Percentiles rank a stretch among this genome's conserved stretches.
Evolutionary conservation across 345 rosid species (phyloP).

Genomic region (Trapa bicornis): DNA sequence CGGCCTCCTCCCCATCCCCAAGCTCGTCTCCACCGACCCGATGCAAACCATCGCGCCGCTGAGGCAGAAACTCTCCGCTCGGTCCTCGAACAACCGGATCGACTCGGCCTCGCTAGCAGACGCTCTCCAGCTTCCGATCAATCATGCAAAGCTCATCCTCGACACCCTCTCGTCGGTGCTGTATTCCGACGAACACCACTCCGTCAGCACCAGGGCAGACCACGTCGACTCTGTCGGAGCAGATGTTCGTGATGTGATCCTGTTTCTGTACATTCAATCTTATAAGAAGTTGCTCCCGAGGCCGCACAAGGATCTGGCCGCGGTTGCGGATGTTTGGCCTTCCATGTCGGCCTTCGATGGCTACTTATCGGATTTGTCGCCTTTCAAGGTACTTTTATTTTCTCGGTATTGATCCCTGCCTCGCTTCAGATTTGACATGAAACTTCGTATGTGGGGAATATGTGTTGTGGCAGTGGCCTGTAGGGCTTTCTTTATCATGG

Average conservation of each 20-base stretch:
- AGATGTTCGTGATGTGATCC: slow-evolving; percentile 73
- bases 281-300: slow-evolving; percentile 85
- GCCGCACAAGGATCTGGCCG: slow-evolving; percentile 82
- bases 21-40: slow-evolving; percentile 80
- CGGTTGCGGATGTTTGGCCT: slow-evolving; percentile 98
- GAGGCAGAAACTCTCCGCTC: slow-evolving; percentile 38
- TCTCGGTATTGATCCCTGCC: not conserved
- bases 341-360: slow-evolving; percentile 98
- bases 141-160: slow-evolving; percentile 74
- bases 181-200: slow-evolving; percentile 62
- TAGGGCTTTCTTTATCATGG: not conserved
- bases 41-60: slow-evolving; percentile 60
- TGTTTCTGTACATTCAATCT: slow-evolving; percentile 85
- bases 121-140: slow-evolving; percentile 75
- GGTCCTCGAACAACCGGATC: slow-evolving; percentile 35
- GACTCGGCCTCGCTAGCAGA: slow-evolving; percentile 57
- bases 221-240: slow-evolving; percentile 62
- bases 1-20: slow-evolving; percentile 89
- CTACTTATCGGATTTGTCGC: slow-evolving; percentile 84
- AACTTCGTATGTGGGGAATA: not conserved
- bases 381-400: slow-evolving; percentile 55
- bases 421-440: not conserved
- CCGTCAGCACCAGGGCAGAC: slow-evolving; percentile 35
- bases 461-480: not conserved
- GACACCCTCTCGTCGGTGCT: slow-evolving; percentile 85